Conservation (phyloP, 2,329 filamentous ascomycete species). For the Emmonsiellopsis sp. region DNA sequence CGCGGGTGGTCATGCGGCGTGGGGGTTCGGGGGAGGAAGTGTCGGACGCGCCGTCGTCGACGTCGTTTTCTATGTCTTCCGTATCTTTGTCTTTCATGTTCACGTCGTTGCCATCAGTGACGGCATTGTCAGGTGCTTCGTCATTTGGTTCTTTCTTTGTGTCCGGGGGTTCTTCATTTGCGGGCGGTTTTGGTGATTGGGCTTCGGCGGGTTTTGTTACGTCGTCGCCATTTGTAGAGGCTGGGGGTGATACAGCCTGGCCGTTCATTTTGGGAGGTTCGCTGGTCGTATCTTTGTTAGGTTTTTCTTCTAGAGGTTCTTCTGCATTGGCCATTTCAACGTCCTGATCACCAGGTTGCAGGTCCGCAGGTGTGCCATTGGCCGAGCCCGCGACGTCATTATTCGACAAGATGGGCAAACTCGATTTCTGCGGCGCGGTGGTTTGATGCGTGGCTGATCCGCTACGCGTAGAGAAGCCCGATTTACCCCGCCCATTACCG, state of each 20-base stretch:
- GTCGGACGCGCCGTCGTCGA: constrained; percentile 9
- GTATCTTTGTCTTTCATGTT: constrained; percentile 12
- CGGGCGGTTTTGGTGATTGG: neutral
- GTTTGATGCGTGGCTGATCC: constrained; percentile 7
- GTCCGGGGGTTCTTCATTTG: neutral
- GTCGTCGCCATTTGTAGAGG: constrained; percentile 5
- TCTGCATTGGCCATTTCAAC: constrained; percentile 25
- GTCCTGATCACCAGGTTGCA: constrained; percentile 15
- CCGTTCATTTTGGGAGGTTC: neutral
- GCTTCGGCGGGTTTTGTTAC: neutral
- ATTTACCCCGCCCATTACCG: constrained; percentile 8
- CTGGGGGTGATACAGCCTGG: constrained; percentile 1
- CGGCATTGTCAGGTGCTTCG: neutral
- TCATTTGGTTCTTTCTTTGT: neutral
- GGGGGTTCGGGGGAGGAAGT: constrained; percentile 29
- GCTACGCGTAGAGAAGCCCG: constrained; percentile 7
- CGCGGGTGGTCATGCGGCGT: constrained; percentile 38
- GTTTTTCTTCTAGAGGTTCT: neutral
- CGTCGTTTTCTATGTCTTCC: constrained; percentile 6
- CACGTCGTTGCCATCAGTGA: constrained; percentile 7
- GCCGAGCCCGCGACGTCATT: constrained; percentile 5
- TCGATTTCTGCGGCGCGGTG: constrained; percentile 3
- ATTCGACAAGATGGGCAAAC: neutral
- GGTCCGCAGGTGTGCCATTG: neutral
- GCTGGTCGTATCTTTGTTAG: neutral